Percentiles rank a stretch among this genome's conserved stretches.
Evolutionary conservation across 1,139 yeast genomes (phyloP).

Genomic region (Magnusiomyces starmeri): DNA sequence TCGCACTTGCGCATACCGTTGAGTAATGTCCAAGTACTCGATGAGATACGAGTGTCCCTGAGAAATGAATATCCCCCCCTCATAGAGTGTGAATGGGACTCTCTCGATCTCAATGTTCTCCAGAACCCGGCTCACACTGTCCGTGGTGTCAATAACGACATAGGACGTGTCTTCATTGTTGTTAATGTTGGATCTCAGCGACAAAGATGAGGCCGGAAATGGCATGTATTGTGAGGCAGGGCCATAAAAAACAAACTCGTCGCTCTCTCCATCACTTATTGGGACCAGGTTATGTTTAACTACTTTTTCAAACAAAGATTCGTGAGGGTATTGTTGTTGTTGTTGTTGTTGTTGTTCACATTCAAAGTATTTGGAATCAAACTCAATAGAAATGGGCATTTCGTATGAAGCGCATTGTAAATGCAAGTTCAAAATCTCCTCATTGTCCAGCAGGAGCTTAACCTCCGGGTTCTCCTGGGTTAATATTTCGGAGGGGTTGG

Average conservation of each 20-base stretch:
- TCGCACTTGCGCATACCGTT: slow-evolving; percentile 67
- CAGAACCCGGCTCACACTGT: slow-evolving; percentile 62
- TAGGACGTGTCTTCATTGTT: slow-evolving; percentile 57
- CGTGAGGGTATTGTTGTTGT: background rate
- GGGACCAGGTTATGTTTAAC: slow-evolving; percentile 16
- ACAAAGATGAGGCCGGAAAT: slow-evolving; percentile 73
- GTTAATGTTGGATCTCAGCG: slow-evolving; percentile 18
- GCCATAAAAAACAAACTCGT: slow-evolving; percentile 17
- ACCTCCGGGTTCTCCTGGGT: slow-evolving; percentile 36
- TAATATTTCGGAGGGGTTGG: slow-evolving; percentile 58
- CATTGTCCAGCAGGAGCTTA: slow-evolving; percentile 49
- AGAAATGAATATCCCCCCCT: slow-evolving; percentile 90
- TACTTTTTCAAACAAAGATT: slow-evolving; percentile 10
- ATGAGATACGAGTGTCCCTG: slow-evolving; percentile 89
- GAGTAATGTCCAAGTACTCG: slow-evolving; percentile 63
- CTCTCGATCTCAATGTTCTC: slow-evolving; percentile 90
- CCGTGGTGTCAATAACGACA: slow-evolving; percentile 85
- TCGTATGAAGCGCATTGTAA: slow-evolving; percentile 94
- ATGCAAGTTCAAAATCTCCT: slow-evolving; percentile 65
- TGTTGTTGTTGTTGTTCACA: background rate
- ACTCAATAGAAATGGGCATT: slow-evolving; percentile 47
- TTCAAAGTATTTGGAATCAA: slow-evolving; percentile 53
- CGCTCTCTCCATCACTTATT: slow-evolving; percentile 14
- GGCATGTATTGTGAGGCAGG: slow-evolving; percentile 53
- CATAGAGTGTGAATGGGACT: slow-evolving; percentile 84